Percentiles rank a stretch among this genome's conserved stretches.
These are phyloP conservation scores for Colletotrichum paranaense DNA, from an alignment of 2,329 filamentous ascomycete species.

Conservation along the genomic window DNA sequence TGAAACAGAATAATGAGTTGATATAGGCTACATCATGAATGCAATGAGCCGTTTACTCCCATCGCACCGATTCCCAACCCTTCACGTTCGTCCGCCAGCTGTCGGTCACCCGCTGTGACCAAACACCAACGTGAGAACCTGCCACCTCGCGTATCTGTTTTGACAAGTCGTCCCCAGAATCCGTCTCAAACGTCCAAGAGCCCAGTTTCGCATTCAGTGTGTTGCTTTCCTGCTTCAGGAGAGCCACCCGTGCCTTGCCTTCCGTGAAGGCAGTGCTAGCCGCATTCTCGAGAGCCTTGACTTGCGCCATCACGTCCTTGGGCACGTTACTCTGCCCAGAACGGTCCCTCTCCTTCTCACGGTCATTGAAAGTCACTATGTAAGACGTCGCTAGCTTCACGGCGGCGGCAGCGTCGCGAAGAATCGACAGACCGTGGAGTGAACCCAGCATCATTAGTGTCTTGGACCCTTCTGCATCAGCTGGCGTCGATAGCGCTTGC, in stretches of 20 bases:
- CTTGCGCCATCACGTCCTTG: constrained; percentile 48
- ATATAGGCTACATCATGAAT: not conserved
- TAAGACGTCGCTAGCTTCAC: constrained; percentile 46
- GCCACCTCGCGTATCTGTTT: constrained; percentile 25
- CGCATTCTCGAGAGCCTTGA: constrained; percentile 46
- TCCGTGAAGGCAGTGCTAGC: constrained; percentile 46
- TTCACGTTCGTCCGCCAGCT: constrained; percentile 40
- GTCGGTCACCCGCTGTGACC: constrained; percentile 38
- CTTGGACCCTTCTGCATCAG: constrained; percentile 11
- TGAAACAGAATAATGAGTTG: not conserved
- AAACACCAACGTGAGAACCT: constrained; percentile 23
- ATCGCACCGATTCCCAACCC: constrained; percentile 40
- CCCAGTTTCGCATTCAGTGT: constrained; percentile 42
- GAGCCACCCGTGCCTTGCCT: constrained; percentile 44
- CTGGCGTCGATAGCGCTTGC: constrained; percentile 17
- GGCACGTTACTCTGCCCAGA: constrained; percentile 51
- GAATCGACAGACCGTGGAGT: constrained; percentile 49
- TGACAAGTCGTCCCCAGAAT: constrained; percentile 21
- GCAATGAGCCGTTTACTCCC: constrained; percentile 35
- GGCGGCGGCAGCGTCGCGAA: constrained; percentile 52
- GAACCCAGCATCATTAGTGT: constrained; percentile 44
- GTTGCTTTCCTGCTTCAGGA: constrained; percentile 44
- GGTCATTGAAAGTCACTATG: constrained; percentile 50
- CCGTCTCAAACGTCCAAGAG: constrained; percentile 41
- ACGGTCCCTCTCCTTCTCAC: constrained; percentile 51